A percentile compares a stretch with the other conserved stretches of the same genome.
Conservation (phyloP, 108 stramenopile species). For the Nitzschia sp. region DNA sequence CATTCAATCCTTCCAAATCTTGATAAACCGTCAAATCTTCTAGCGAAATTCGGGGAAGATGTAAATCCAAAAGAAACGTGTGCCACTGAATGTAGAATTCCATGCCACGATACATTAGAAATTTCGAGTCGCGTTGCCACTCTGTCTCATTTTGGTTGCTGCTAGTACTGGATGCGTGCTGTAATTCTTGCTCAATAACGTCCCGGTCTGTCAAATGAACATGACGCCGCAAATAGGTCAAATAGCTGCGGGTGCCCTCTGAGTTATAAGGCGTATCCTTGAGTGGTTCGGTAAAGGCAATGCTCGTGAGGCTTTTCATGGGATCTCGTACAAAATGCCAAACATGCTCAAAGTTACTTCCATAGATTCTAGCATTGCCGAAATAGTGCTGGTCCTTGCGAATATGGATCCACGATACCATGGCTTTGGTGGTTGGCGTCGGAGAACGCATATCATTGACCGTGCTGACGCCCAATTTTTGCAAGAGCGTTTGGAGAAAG, state of each 20-base stretch:
- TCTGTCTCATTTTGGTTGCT: neutral
- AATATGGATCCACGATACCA: neutral
- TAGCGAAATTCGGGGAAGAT: neutral
- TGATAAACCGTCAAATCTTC: neutral
- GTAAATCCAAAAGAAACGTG: neutral
- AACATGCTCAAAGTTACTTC: neutral
- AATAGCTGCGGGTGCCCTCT: neutral
- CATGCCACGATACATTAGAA: neutral
- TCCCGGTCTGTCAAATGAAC: neutral
- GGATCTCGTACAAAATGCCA: neutral
- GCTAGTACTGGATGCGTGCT: neutral
- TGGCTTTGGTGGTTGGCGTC: neutral
- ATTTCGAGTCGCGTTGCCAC: neutral
- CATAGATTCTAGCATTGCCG: neutral
- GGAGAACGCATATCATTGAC: neutral
- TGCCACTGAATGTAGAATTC: neutral
- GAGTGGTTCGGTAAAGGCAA: neutral
- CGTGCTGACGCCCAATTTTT: neutral
- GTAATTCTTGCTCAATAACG: neutral
- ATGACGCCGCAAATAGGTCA: neutral
- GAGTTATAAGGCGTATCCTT: neutral
- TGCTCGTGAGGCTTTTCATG: neutral
- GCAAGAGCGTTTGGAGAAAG: neutral
- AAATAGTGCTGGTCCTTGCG: neutral
- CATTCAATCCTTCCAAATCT: neutral